Evolutionary conservation across 768 basidiomycete species (phyloP), one percentile per base, ranked within the genome.

Genomic region (Trametes gibbosa): DNA sequence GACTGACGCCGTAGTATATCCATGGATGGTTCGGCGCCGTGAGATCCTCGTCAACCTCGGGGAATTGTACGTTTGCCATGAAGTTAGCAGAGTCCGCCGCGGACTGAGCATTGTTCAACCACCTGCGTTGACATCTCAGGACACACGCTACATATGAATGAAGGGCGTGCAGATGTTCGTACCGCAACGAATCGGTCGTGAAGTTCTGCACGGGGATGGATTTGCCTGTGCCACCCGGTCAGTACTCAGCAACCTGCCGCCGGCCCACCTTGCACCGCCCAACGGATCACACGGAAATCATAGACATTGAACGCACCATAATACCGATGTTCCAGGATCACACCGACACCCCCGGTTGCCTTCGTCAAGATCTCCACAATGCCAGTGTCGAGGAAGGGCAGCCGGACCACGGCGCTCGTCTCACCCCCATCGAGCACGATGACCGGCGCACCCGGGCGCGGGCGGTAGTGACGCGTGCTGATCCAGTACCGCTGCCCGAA

Each of bases 401-500:
- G 56, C 42, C 85, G 65, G 40, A 89, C 82, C 72, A 84, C 85
- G 19, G 93, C 96, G 61, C 83, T 88, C 3, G 93, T 96, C 75
- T 98, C 96, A 16, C 96, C 96, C 0, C 92, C 93, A 71, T 98
- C 96, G 21, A 98, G 74, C 2, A 98, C 84, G 64, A 93, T 87
- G 21, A 98, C 92, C 0, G 95, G 96, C 2, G 86, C 90, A 43
- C 86, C 84, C 2, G 79, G 73, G 6, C 85, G 80, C 0, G 85
- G 78, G 54, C 82, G 77, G 72, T 95, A 98, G 71, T 92, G 85
- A 34, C 90, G 81, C 19, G 84, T 83, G 68, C 87, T 95, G 37
- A 95, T 79, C 96, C 96, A 99, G 73, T 93, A 99, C 19, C 96
- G 82, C 69, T 98, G 95, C 51, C 80, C 74, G 74, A 92, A 98